A percentile compares a stretch with the other conserved stretches of the same genome.
Evolutionary conservation across 1,284 basidiomycete species (phyloP).

Genomic region (Xerocomus amazonicus): DNA sequence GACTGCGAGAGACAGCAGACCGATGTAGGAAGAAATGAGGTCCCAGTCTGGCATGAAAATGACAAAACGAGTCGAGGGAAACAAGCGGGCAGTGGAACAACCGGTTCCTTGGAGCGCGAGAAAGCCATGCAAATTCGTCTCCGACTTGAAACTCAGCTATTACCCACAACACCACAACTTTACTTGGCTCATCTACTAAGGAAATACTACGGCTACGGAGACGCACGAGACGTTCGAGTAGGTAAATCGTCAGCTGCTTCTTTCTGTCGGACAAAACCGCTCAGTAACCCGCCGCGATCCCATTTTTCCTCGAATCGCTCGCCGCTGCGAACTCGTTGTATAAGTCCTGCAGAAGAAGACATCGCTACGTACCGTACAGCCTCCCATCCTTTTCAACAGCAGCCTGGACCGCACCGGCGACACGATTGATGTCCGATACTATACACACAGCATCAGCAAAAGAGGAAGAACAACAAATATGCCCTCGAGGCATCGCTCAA

Average conservation of each 20-base stretch:
- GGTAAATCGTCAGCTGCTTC: background rate
- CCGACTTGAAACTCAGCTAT: conserved; percentile 1
- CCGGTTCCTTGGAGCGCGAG: no score
- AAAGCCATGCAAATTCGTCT: background rate
- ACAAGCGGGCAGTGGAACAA: background rate
- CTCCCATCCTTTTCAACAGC: conserved; percentile 54
- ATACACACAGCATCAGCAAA: conserved; percentile 6
- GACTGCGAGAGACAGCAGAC: conserved; percentile 59
- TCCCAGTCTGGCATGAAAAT: conserved; percentile 46
- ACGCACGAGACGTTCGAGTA: background rate
- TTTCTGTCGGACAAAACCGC: background rate
- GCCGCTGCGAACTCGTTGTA: conserved; percentile 49
- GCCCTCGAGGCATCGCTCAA: background rate
- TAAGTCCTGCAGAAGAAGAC: background rate
- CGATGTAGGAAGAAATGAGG: conserved; percentile 61
- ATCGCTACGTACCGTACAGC: conserved; percentile 53
- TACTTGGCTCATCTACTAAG: no score
- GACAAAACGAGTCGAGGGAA: background rate
- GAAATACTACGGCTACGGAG: no score
- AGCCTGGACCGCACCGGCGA: conserved; percentile 71
- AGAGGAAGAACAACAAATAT: background rate
- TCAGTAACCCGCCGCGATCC: conserved; percentile 77
- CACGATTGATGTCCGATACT: conserved; percentile 52
- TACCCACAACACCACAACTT: background rate
- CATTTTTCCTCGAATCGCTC: conserved; percentile 82